These are phyloP conservation scores for Flagelloscypha sp. DNA, from an alignment of 768 basidiomycete species.

Conservation along the genomic window DNA sequence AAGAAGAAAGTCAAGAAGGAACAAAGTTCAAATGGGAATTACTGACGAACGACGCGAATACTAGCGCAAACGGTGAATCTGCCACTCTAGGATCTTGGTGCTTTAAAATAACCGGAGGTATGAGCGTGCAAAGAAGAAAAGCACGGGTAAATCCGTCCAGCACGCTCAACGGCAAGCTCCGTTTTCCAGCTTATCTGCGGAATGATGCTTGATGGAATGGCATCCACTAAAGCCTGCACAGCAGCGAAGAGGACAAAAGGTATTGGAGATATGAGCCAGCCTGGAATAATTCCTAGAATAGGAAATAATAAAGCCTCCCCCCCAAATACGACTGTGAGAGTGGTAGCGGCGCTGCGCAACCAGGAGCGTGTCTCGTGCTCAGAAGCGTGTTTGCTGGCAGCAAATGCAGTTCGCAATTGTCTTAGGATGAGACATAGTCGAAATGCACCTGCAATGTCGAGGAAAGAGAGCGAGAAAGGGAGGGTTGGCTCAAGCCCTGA, in stretches of 20 bases:
- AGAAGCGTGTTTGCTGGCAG: slow-evolving; percentile 27
- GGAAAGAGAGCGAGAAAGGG: too few relatives aligned
- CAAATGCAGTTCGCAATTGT: slow-evolving; percentile 41
- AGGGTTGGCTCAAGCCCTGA: too few relatives aligned
- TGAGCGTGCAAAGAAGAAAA: slow-evolving; percentile 67
- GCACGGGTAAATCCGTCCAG: slow-evolving; percentile 77
- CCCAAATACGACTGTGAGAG: slow-evolving; percentile 65
- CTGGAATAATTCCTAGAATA: slow-evolving; percentile 3
- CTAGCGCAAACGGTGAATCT: slow-evolving; percentile 67
- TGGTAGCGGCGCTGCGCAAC: slow-evolving; percentile 46
- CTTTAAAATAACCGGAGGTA: slow-evolving; percentile 57
- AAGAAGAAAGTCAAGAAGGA: not conserved
- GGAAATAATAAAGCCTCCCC: slow-evolving; percentile 43
- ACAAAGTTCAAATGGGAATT: not conserved
- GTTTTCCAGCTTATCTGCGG: slow-evolving; percentile 41
- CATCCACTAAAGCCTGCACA: slow-evolving; percentile 53
- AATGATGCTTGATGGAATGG: slow-evolving; percentile 47
- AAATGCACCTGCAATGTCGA: slow-evolving; percentile 61
- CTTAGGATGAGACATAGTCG: slow-evolving; percentile 64
- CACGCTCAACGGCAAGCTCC: slow-evolving; percentile 66
- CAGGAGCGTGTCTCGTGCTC: slow-evolving; percentile 46
- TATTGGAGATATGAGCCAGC: slow-evolving; percentile 41
- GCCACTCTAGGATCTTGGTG: slow-evolving; percentile 44
- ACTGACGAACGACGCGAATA: slow-evolving; percentile 65
- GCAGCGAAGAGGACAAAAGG: slow-evolving; percentile 53